phyloP scores from a whole-genome alignment of 2,329 filamentous ascomycete species.

The Aspergillus flavus region DNA sequence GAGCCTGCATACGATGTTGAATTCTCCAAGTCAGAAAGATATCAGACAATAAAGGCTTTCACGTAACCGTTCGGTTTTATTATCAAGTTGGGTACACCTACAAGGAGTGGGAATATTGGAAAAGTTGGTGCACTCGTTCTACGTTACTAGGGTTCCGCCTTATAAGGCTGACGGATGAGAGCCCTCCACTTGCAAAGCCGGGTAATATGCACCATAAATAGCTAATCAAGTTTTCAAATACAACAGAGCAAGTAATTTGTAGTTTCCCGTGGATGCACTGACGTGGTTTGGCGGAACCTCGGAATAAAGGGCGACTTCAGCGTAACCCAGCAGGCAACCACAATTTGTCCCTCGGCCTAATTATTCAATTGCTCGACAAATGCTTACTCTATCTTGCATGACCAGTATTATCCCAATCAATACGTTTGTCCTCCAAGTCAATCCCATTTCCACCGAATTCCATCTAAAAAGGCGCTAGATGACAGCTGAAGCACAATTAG shows the following conservation, averaged over 20 bases:
- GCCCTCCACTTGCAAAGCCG: neutral
- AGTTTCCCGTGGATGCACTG: neutral
- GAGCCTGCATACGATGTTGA: neutral
- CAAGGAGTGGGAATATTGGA: neutral
- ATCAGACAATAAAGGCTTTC: neutral
- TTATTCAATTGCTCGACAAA: neutral
- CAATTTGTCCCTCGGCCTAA: neutral
- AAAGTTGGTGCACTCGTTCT: neutral
- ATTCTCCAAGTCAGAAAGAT: too few relatives aligned
- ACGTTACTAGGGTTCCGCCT: neutral
- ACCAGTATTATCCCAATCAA: neutral
- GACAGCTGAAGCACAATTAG: neutral
- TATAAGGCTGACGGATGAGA: neutral
- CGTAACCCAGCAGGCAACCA: neutral
- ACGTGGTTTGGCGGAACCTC: neutral
- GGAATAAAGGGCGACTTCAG: neutral
- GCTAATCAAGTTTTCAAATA: neutral
- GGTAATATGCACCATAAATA: neutral
- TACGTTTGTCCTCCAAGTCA: too few relatives aligned
- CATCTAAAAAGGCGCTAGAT: neutral
- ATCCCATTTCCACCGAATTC: neutral
- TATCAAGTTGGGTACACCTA: neutral
- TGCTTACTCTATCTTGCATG: neutral
- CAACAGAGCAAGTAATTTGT: neutral
- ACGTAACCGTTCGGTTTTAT: fast-evolving